Percentiles rank a stretch among this genome's conserved stretches.
Conservation (phyloP, 2,329 filamentous ascomycete genomes). For the Diaporthe aspalathi region DNA sequence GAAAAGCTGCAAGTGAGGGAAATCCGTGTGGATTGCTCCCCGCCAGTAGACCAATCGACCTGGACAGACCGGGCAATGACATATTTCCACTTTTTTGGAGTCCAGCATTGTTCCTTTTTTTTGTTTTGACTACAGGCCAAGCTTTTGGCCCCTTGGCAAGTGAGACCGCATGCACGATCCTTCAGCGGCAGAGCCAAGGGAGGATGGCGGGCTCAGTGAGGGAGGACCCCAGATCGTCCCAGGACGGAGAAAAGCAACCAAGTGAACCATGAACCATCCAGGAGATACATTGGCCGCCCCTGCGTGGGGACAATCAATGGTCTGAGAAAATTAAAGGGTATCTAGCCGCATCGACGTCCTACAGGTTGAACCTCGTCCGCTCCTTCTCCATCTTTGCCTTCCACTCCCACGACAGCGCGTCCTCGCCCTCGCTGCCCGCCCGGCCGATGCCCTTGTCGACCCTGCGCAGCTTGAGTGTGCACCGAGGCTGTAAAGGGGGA, state of each 20-base stretch:
- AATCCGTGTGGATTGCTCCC: not conserved
- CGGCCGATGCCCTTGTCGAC: conserved; percentile 88
- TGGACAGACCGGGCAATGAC: not conserved
- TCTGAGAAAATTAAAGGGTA: not conserved
- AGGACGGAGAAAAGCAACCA: not conserved
- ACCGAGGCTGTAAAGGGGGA: conserved; percentile 51
- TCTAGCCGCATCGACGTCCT: conserved; percentile 41
- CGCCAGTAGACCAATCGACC: not conserved
- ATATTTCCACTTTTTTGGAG: not conserved
- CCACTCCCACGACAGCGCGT: conserved; percentile 95
- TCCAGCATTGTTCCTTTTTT: not conserved
- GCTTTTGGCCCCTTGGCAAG: not conserved
- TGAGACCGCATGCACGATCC: not conserved
- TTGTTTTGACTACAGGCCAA: not conserved
- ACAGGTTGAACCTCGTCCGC: conserved; percentile 93
- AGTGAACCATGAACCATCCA: not conserved
- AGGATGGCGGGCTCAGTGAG: not conserved
- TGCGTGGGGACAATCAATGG: not conserved
- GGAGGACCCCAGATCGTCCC: not conserved
- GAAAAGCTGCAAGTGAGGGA: not conserved
- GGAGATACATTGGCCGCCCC: not conserved
- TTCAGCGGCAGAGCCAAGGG: conserved; percentile 16
- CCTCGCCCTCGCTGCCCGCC: conserved; percentile 74
- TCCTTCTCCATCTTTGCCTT: conserved; percentile 95
- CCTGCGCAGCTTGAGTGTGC: conserved; percentile 82